Percentiles rank a stretch among this genome's conserved stretches.
Evolutionary conservation across 1,139 yeast species (phyloP).

Genomic region (Sugiyamaella novakii): DNA sequence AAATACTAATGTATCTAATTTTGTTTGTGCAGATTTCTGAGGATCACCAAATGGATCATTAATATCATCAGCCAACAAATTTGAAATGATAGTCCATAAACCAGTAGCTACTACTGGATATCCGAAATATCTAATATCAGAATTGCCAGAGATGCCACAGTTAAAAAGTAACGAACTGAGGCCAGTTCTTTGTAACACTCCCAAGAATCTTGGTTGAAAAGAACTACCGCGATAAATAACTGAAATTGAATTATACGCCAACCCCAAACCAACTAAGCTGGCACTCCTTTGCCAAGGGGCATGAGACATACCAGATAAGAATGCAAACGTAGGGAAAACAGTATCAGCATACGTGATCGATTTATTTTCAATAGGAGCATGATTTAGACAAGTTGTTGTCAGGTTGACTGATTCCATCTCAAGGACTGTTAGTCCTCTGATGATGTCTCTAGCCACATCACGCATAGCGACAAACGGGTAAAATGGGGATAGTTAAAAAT

Average conservation of each 20-base stretch:
- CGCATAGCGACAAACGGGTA: conserved; percentile 25
- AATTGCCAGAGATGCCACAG: conserved; percentile 9
- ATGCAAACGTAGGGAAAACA: conserved; percentile 44
- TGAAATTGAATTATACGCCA: conserved; percentile 38
- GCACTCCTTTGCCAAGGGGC: conserved; percentile 33
- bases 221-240: conserved; percentile 24
- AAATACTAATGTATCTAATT: conserved; percentile 36
- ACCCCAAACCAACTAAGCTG: conserved; percentile 42
- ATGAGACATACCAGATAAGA: conserved; percentile 41
- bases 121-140: conserved; percentile 24
- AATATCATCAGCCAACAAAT: conserved; percentile 34
- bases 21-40: conserved; percentile 40
- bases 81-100: conserved; percentile 36
- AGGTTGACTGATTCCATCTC: conserved; percentile 43
- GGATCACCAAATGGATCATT: conserved; percentile 37
- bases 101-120: conserved; percentile 34
- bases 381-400: conserved; percentile 34
- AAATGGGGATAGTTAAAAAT: too few relatives aligned
- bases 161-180: conserved; percentile 37
- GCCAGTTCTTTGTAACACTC: conserved; percentile 45
- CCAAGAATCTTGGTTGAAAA: conserved; percentile 38
- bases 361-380: conserved; percentile 38
- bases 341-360: conserved; percentile 43
- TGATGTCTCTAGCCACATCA: conserved; percentile 39
- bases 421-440: conserved; percentile 42